A percentile compares a stretch with the other conserved stretches of the same genome.
Conservation (phyloP, 306 rosid species). For the Chamaecrista fasciculata region DNA sequence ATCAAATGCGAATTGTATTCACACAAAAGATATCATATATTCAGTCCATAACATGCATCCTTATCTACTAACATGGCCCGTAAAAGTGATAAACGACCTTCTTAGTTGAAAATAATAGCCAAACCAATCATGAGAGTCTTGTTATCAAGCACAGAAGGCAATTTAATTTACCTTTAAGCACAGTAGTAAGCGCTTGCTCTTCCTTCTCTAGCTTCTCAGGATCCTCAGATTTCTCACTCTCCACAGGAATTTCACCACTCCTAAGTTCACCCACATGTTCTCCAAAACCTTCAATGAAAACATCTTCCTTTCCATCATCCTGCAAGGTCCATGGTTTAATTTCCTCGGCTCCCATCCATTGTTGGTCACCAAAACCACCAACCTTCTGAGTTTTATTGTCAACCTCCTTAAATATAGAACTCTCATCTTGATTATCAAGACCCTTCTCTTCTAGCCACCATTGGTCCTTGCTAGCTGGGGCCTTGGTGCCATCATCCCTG, state of each 20-base stretch:
- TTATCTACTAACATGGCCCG: not conserved
- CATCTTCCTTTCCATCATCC: conserved; percentile 48
- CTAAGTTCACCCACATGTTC: conserved; percentile 15
- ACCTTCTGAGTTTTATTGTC: conserved; percentile 26
- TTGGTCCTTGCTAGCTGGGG: conserved; percentile 23
- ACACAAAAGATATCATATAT: not conserved
- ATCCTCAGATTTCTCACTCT: conserved; percentile 33
- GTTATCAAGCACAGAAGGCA: not conserved
- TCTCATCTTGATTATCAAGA: conserved; percentile 39
- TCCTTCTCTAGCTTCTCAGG: conserved; percentile 50
- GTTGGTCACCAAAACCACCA: conserved; percentile 26
- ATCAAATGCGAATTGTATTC: not conserved
- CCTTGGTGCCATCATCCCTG: not conserved
- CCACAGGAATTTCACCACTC: not conserved
- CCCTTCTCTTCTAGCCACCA: conserved; percentile 47
- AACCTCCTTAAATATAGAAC: conserved; percentile 39
- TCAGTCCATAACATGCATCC: not conserved
- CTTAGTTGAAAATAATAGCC: not conserved
- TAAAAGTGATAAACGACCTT: not conserved
- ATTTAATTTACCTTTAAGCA: conserved; percentile 53
- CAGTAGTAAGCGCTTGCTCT: conserved; percentile 58
- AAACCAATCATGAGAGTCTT: not conserved
- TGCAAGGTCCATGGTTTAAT: conserved; percentile 58
- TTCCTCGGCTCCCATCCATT: conserved; percentile 36
- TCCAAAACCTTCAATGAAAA: conserved; percentile 45